Base-by-base conservation (phyloP, 1,284 basidiomycete genomes). In the Cryptococcus wingfieldii region DNA sequence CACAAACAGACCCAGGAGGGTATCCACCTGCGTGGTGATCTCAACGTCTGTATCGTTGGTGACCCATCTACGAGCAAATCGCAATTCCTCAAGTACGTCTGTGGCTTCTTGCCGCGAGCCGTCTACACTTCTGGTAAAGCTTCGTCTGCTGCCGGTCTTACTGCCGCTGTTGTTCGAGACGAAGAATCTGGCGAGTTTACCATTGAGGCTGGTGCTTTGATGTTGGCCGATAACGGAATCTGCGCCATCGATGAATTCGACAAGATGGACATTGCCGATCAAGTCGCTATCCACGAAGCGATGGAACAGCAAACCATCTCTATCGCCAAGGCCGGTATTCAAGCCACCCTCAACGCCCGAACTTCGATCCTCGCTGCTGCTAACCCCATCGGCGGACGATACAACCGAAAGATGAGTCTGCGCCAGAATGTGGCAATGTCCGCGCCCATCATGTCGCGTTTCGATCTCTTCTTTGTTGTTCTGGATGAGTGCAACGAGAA, bases 261-360 rank as follows among this genome's bases (percentile, higher is more conserved):
- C 83, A 99, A 99, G 80, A 99, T 98, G 96, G 95, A 98, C 76
- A 84, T 98, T 47, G 86, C 90, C 2, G 96, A 98, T 76, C 96
- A 98, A 76, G 93, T 98, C 44, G 96, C 96, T 38, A 98, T 99
- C 66, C 96, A 99, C 82, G 95, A 98, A 82, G 94, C 96, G 2
- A 98, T 98, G 95, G 95, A 98, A 84, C 95, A 98, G 79, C 95
- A 98, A 80, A 98, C 95, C 1, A 98, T 98, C 69, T 97, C 93
- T 38, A 98, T 98, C 65, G 96, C 96, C 52, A 98, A 99, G 77
- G 96, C 96, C 3, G 96, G 96, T 60, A 98, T 98, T 65, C 95
- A 98, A 71, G 95, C 96, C 1, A 99, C 96, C 0, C 83, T 99
- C 50, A 98, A 99, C 68, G 96, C 96, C 0, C 86, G 95, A 12